Percentiles rank a stretch among this genome's conserved stretches.
phyloP scores from a whole-genome alignment of 139 green algal species.

The Gonium pectorale region DNA sequence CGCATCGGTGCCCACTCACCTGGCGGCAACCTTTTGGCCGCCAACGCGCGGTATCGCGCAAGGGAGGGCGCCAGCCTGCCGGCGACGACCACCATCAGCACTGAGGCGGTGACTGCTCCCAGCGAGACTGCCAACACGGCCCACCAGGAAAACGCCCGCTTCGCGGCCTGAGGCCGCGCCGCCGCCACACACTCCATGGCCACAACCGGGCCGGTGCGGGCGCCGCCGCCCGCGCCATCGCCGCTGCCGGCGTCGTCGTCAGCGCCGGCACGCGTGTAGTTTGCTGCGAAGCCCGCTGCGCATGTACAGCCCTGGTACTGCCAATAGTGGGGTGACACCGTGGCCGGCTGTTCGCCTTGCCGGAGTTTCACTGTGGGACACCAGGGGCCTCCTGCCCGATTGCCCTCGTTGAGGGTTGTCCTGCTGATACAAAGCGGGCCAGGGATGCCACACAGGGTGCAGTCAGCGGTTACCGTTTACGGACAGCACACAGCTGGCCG shows the following conservation, averaged over 20 bases:
- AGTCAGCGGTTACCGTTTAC: too few species aligned
- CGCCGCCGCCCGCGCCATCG: background rate
- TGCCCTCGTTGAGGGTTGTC: too few species aligned
- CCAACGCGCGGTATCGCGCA: background rate
- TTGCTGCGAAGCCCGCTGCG: background rate
- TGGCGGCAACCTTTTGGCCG: conserved; percentile 15
- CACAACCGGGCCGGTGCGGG: background rate
- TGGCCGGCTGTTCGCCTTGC: background rate
- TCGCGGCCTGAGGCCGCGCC: background rate
- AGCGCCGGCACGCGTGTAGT: background rate
- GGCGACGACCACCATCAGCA: background rate
- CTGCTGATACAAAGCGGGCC: too few species aligned
- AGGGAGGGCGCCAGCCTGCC: background rate
- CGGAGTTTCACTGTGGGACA: too few species aligned
- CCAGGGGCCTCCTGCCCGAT: too few species aligned
- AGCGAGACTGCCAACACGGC: background rate
- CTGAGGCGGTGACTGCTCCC: background rate
- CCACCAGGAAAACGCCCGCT: conserved; percentile 1
- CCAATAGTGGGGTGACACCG: conserved; percentile 6
- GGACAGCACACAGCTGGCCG: too few species aligned
- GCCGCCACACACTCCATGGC: background rate
- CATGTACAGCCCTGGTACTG: conserved; percentile 2
- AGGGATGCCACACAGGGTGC: too few species aligned
- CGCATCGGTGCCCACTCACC: background rate
- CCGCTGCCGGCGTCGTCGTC: background rate